These are phyloP conservation scores for Acanthamoeba culbertsoni DNA, from an alignment of 208 protist species.

Conservation along the genomic window DNA sequence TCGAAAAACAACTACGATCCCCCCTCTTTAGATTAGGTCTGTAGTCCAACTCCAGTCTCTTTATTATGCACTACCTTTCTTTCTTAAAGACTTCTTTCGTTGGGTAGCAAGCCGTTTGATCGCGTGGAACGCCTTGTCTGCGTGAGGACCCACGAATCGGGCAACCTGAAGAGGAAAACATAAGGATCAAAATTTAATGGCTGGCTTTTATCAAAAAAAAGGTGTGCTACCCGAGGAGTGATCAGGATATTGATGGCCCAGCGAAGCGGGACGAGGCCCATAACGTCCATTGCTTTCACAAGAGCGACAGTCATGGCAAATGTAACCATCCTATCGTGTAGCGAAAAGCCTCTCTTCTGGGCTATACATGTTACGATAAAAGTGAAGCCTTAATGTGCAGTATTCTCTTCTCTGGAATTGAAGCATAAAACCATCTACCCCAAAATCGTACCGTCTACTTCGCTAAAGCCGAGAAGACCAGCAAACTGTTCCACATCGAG, in stretches of 20 bases:
- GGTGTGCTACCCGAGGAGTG: not conserved
- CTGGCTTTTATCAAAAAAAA: too few relatives aligned
- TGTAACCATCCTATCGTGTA: slow-evolving; percentile 40
- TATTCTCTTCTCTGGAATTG: too few relatives aligned
- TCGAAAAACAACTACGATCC: too few relatives aligned
- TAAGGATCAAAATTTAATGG: too few relatives aligned
- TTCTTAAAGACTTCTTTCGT: not conserved
- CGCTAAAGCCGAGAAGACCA: not conserved
- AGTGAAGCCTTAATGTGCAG: not conserved
- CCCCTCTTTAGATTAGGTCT: too few relatives aligned
- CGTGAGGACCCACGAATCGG: not conserved
- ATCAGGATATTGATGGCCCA: slow-evolving; percentile 47
- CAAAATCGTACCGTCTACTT: not conserved
- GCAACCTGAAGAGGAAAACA: too few relatives aligned
- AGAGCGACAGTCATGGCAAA: slow-evolving; percentile 37
- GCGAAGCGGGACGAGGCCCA: slow-evolving; percentile 52
- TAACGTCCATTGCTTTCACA: slow-evolving; percentile 44
- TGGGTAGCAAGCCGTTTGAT: not conserved
- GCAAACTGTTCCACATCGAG: slow-evolving; percentile 21
- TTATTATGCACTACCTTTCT: not conserved
- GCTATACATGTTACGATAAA: not conserved
- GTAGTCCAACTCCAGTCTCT: too few relatives aligned
- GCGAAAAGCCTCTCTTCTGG: slow-evolving; percentile 2
- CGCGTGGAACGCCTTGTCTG: not conserved
- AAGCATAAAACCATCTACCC: too few relatives aligned